phyloP scores from a whole-genome alignment of 495 filamentous ascomycete genomes.

The Penicillium angulare region DNA sequence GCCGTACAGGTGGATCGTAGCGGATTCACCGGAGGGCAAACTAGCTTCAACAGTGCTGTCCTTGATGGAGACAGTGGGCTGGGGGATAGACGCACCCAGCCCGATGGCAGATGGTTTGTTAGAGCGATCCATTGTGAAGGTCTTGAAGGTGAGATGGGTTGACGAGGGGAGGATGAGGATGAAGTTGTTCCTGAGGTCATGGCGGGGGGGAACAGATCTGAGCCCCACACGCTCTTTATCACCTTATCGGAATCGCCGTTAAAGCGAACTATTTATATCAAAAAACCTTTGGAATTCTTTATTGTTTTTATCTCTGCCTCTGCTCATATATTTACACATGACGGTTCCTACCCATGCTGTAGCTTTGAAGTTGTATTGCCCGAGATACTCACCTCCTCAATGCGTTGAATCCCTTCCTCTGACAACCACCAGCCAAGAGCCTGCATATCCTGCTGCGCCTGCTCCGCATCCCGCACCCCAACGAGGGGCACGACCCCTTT shows the following conservation, averaged over 20 bases:
- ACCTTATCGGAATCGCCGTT: constrained; percentile 1
- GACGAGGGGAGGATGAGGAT: constrained; percentile 1
- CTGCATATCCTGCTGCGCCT: constrained; percentile 27
- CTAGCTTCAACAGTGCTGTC: constrained; percentile 68
- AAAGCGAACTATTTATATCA: background rate
- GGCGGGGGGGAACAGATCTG: constrained; percentile 22
- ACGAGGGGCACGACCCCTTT: no score
- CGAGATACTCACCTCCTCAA: constrained; percentile 6
- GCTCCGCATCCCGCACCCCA: constrained; percentile 7
- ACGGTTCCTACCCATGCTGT: background rate
- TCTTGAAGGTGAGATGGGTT: background rate
- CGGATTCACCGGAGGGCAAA: constrained; percentile 80
- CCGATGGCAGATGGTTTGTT: constrained; percentile 80
- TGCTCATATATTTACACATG: background rate
- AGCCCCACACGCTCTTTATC: constrained; percentile 21
- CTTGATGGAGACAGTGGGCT: constrained; percentile 66
- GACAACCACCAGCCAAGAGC: no score
- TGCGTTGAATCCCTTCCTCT: constrained; percentile 22
- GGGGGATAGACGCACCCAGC: constrained; percentile 60
- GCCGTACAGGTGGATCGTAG: constrained; percentile 83
- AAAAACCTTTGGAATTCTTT: no score
- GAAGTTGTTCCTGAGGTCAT: constrained; percentile 16
- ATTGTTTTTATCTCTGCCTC: no score
- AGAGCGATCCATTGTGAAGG: constrained; percentile 64
- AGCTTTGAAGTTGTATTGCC: background rate